Base-by-base conservation (phyloP, 768 basidiomycete species). In the Boletus huronensis region DNA sequence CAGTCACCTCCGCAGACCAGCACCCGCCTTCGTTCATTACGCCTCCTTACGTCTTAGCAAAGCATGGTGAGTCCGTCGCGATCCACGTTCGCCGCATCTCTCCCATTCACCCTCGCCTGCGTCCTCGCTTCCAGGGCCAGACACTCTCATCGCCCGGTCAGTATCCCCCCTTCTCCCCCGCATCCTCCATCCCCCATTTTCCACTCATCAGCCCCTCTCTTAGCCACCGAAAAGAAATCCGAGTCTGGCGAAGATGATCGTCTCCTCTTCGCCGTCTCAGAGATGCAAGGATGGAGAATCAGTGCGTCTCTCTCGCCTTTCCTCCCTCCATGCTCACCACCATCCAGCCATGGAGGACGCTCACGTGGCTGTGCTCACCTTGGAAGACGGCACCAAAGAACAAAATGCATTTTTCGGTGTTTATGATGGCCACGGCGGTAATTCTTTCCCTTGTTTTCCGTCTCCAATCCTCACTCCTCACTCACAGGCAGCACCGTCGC, bases 241-340 rank as follows among this genome's bases (percentile, higher is more conserved):
- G 80, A 85, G 61, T 71, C 78, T 21, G 93, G 90, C 40, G 78
- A 76, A 58, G 85, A 92, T 82, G 79, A 76, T 56, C 81, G 82
- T 53, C 85, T 82, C 71, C 64, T 79, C 43, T 98, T 85, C 72
- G 88, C 82, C 7, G 80, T 97, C 40, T 87, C 90, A 43, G 95
- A 98, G 74, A 98, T 98, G 96, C 97, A 99, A 73, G 97, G 97
- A 64, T 99, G 97, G 97, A 81, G 97, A 73, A 88, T 98, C 74
- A 84, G 96, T 99, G 66, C 75, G 96, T 87, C 29, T 56, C 54
- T 35, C 34, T 35, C 38, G 17, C 2, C 35, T 48, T 16, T 42
- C 10, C 7, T 10, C 23, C 14, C 13, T 8, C 9, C 32, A 23
- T 23, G 2, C 54, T 57, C 53, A 64, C 39, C 10, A 19, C 36